Base-by-base conservation (phyloP, 1,139 yeast genomes). In the Suhomyces kunorum region DNA sequence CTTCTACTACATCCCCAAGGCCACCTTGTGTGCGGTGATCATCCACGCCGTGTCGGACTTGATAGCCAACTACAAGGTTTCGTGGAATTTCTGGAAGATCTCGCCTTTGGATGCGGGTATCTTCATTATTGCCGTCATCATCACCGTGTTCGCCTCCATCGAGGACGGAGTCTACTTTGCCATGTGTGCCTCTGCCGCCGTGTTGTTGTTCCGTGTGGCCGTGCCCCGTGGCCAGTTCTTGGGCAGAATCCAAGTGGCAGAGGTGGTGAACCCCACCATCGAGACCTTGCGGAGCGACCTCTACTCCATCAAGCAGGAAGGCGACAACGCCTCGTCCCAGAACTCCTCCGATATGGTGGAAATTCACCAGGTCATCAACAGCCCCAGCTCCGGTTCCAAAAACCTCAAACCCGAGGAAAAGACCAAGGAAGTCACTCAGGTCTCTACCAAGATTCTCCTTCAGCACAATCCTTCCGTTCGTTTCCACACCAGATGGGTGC, bases 31-130 rank as follows among this genome's bases (percentile, higher is more conserved):
- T 50, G 96, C 97, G 1, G 81, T 90, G 49, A 89, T 90, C 52
- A 90, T 90, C 54, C 96, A 90, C 63, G 96, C 97, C n/a, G 98
- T 90, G 17, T 79, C 87, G 34, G 97, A 89, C 66, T 77, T 90
- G 61, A 69, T 89, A 49, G 85, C 95, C 5, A 74, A 80, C 40
- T 88, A 83, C 58, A 76, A 76, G 52, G 77, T 83, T 3, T 80
- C 95, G 9, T 80, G 79, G 77, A 79, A 74, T 54, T 79, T 88
- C 63, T 89, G 88, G 87, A 75, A 73, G 48, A 75, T 85, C 47
- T 70, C 81, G 42, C 96, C 97, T 8, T 45, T 87, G 13, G 97
- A 90, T 62, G 78, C 78, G 53, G 76, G 81, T 31, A 84, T 89
- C 39, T 90, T 88, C 64, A 35, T 89, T 6, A 77, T 81, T 46